Conservation (phyloP, 1,284 basidiomycete genomes). For the Ustilago tritici region DNA sequence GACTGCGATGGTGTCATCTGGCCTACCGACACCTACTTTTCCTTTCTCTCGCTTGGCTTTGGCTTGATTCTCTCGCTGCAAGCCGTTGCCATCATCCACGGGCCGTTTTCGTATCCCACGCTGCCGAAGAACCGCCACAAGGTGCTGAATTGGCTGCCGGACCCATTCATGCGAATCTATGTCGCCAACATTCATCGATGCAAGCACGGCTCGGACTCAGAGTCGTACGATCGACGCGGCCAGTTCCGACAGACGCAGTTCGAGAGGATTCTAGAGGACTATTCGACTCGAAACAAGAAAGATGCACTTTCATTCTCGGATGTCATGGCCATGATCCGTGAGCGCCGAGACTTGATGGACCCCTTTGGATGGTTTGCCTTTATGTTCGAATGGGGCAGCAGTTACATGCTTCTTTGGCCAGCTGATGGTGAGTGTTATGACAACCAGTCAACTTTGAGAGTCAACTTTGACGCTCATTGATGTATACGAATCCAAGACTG, state of each 20-base stretch:
- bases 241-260: conserved; percentile 46
- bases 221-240: conserved; percentile 70
- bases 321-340: conserved; percentile 48
- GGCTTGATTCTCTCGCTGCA: conserved; percentile 71
- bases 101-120: conserved; percentile 56
- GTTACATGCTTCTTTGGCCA: conserved; percentile 57
- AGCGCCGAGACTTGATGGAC: conserved; percentile 52
- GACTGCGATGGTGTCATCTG: conserved; percentile 74
- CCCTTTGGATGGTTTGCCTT: conserved; percentile 56
- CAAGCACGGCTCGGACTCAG: conserved; percentile 74
- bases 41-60: conserved; percentile 72
- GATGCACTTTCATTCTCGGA: conserved; percentile 54
- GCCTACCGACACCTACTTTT: conserved; percentile 74
- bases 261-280: conserved; percentile 47
- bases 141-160: conserved; percentile 57
- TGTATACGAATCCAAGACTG: background rate
- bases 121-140: conserved; percentile 33
- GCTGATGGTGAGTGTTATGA: conserved; percentile 39
- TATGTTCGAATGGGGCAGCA: conserved; percentile 55
- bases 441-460: background rate
- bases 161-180: conserved; percentile 73
- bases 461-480: no score
- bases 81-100: conserved; percentile 71
- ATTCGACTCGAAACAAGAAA: conserved; percentile 45
- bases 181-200: conserved; percentile 71